phyloP scores from a whole-genome alignment of 75 land plant species.

The Cupressus sempervirens region DNA sequence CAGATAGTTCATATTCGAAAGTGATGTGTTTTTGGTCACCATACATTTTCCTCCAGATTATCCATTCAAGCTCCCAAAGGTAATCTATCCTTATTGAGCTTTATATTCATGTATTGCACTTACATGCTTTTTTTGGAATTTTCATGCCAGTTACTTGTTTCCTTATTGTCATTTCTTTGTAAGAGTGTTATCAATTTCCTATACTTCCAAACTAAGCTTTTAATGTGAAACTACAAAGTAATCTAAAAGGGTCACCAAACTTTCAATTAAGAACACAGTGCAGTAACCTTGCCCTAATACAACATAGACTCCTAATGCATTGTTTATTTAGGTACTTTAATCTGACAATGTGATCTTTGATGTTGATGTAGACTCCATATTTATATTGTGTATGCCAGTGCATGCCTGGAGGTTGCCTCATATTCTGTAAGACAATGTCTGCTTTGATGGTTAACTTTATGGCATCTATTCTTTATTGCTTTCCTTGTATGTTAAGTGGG shows the following conservation, averaged over 20 bases:
- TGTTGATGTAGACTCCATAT: too few relatives aligned
- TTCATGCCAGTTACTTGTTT: neutral
- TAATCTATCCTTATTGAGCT: neutral
- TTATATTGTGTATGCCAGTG: too few relatives aligned
- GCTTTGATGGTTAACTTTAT: neutral
- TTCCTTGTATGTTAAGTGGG: neutral
- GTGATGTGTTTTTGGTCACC: slow-evolving; percentile 49
- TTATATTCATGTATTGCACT: neutral
- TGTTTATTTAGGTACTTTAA: too few relatives aligned
- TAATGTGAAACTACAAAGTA: too few relatives aligned
- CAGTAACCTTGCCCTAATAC: too few relatives aligned
- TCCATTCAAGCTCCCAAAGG: slow-evolving; percentile 51
- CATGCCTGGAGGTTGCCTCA: neutral
- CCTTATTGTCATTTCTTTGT: neutral
- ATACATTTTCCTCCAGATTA: slow-evolving; percentile 59
- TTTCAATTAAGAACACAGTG: too few relatives aligned
- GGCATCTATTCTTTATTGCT: neutral
- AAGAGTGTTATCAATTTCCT: neutral
- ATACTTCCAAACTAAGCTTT: neutral
- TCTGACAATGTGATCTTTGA: too few relatives aligned
- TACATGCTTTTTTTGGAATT: neutral
- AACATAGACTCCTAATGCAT: too few relatives aligned
- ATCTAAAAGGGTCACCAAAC: too few relatives aligned
- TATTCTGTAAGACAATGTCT: neutral
- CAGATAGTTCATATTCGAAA: slow-evolving; percentile 40